Evolutionary conservation across 371 early-diverging fungal species (phyloP).

Genomic region (Mortierella sp.): DNA sequence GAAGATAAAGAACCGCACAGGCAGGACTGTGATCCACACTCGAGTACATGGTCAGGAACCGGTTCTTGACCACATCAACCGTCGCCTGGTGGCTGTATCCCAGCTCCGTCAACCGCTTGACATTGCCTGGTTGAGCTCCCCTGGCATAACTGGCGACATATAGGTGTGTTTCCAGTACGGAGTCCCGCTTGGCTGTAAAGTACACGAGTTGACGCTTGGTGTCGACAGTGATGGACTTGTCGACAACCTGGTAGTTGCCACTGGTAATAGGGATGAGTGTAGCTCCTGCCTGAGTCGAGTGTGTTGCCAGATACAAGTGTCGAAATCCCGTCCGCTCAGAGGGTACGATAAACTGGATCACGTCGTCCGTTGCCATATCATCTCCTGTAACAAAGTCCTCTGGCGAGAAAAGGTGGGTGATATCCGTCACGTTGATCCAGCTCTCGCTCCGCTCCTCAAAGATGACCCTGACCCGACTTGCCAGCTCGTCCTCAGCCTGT

Average conservation of each 20-base stretch:
- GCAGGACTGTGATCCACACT: conserved; percentile 61
- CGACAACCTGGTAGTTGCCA: conserved; percentile 73
- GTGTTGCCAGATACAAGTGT: conserved; percentile 72
- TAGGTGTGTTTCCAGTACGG: conserved; percentile 77
- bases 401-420: conserved; percentile 63
- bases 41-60: conserved; percentile 71
- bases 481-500: conserved; percentile 45
- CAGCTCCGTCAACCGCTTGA: conserved; percentile 64
- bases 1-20: conserved; percentile 52
- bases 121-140: conserved; percentile 27
- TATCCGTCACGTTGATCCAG: conserved; percentile 80
- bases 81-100: conserved; percentile 71
- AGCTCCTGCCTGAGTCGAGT: conserved; percentile 31
- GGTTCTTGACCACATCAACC: conserved; percentile 60
- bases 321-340: conserved; percentile 79
- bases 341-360: conserved; percentile 67
- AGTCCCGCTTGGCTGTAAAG: conserved; percentile 77
- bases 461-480: conserved; percentile 61
- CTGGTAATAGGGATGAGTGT: conserved; percentile 53
- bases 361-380: conserved; percentile 3
- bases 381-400: background rate
- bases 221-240: conserved; percentile 76
- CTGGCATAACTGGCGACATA: conserved; percentile 69
- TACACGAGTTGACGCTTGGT: conserved; percentile 70
- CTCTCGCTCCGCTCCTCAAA: conserved; percentile 69